Evolutionary conservation across 352 stramenopile genomes (phyloP), one percentile per base, ranked within the genome.

Genomic region (Pythium monospermum): DNA sequence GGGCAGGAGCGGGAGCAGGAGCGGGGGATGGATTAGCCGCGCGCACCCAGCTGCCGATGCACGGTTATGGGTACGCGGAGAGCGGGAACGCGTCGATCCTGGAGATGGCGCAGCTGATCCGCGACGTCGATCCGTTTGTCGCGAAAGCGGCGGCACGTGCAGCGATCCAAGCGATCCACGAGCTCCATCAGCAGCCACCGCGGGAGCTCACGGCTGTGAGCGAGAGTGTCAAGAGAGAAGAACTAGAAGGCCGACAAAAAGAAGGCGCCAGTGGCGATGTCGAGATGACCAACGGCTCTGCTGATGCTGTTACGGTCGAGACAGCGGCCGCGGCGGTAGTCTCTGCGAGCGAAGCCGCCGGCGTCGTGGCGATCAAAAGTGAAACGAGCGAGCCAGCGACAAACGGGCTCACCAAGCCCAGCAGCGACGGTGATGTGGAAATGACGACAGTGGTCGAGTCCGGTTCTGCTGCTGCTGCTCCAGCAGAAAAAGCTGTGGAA

Each of bases 81-180:
- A 70, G 61, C 2, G 44, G 78, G 49, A 90, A 86, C 42, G 61
- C 63, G 6, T 64, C 76, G 12, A 69, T 89, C 26, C 8, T 85
- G 12, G 68, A 84, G 32, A 63, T 92, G 60, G 56, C 57, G 6
- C 43, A 63, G 26, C 70, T 90, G 1, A 62, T 92, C 4, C 59
- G 71, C 10, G 62, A 79, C 3, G 76, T 84, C 2, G 82, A 92
- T 36, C 82, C 82, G 28, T 50, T 84, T 13, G 74, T 92, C 6
- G 79, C 76, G 6, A 84, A 89, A 54, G 76, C 79, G 22, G 82
- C 82, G 23, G 73, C 79, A 0, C 61, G 67, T n/a, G 82, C 82
- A 8, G 78, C 78, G 2, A 77, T 92, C 43, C 55, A 58, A 8
- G 75, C 80, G 0, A 68, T 92, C 28, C 68, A 84, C 43, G 50